Base-by-base conservation (phyloP, 495 filamentous ascomycete genomes). In the Penicillium lagena region DNA sequence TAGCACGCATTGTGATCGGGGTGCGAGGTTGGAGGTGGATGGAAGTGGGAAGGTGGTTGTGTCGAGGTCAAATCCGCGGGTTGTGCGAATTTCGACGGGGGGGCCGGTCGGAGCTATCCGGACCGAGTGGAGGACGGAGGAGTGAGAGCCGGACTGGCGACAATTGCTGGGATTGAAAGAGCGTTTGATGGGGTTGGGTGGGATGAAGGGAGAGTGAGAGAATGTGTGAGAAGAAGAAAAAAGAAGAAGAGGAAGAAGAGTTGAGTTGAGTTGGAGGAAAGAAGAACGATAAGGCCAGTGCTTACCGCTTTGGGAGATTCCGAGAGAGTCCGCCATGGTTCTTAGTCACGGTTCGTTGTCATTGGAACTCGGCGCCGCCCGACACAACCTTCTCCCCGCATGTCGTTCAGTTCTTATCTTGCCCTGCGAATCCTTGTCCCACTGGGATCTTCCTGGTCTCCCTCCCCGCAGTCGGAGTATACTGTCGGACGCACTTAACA, bases 1-100 rank as follows among this genome's bases (percentile, higher is more conserved):
- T 85, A 46, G 79, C 71, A 58, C 75, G 81, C 83, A 91, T 82
- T 53, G 49, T 75, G 62, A 56, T 43, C 13, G 47, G 29, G 15
- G 37, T 38, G 14, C 31, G 43, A 43, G 40, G 30, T 50, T 35
- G 42, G 37, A 39, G 34, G 43, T 49, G 33, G 37, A 53, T 34
- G 30, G 37, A 46, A 40, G 46, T 46, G 40, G 49, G 38, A 38
- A 49, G 39, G 43, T 37, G 40, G 33, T 37, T 46, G 50, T 39
- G 32, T 42, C 37, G 35, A 39, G 31, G 39, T 57, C 41, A 50
- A 56, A 51, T 56, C 49, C 43, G 50, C 49, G 48, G 36, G 44
- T 40, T 52, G 54, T 58, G 54, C 46, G 55, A 58, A 60, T 59
- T 56, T 47, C 40, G 56, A 51, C 46, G 50, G 32, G 56, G 58